Evolutionary conservation across 2,329 filamentous ascomycete genomes (phyloP).

Genomic region (Colletotrichum salicis): DNA sequence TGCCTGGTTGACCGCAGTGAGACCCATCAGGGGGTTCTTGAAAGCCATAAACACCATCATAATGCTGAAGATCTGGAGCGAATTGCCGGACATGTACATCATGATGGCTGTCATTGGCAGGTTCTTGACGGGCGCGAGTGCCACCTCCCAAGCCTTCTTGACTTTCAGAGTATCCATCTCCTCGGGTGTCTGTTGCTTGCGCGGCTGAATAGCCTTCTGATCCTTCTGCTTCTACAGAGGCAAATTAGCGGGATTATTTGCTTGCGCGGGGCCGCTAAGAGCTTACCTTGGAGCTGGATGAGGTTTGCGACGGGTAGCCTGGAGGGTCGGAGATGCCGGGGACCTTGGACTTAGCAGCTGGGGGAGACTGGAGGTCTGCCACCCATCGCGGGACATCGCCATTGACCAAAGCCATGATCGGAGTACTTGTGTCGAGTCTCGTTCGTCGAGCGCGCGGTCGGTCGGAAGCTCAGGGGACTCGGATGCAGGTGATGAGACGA

Average conservation of each 20-base stretch:
- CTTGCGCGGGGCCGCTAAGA: background rate
- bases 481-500: slow-evolving; percentile 7
- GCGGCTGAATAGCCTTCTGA: slow-evolving; percentile 56
- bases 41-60: slow-evolving; percentile 99
- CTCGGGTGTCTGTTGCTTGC: slow-evolving; percentile 77
- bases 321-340: slow-evolving; percentile 83
- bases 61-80: slow-evolving; percentile 97
- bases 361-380: slow-evolving; percentile 77
- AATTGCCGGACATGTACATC: slow-evolving; percentile 99
- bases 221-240: slow-evolving; percentile 60
- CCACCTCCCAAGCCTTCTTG: slow-evolving; percentile 99
- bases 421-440: background rate
- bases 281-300: slow-evolving; percentile 66
- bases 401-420: slow-evolving; percentile 37
- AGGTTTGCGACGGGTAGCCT: slow-evolving; percentile 73
- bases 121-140: slow-evolving; percentile 90
- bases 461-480: background rate
- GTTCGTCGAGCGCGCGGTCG: background rate
- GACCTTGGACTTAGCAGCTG: slow-evolving; percentile 73
- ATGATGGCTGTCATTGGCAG: slow-evolving; percentile 98
- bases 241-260: background rate
- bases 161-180: slow-evolving; percentile 97
- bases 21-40: slow-evolving; percentile 90
- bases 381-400: slow-evolving; percentile 79
- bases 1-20: slow-evolving; percentile 84